A percentile compares a stretch with the other conserved stretches of the same genome.
These are phyloP conservation scores for Aspergillus hancockii DNA, from an alignment of 495 filamentous ascomycete species.

Conservation along the genomic window DNA sequence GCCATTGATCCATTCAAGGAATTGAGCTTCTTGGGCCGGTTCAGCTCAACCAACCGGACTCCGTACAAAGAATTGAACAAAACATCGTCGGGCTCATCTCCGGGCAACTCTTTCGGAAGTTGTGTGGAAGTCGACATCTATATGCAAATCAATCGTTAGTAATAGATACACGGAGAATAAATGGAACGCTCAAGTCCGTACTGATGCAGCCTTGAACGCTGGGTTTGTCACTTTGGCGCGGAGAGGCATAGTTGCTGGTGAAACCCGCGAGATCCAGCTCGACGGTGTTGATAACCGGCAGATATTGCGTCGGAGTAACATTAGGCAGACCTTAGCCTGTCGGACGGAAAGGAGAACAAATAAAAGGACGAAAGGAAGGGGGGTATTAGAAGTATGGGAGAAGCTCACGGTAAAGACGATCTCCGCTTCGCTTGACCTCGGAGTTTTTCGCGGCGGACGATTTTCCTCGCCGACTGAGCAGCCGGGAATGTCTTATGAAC, in stretches of 20 bases:
- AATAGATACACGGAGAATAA: background rate
- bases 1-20: slow-evolving; percentile 92
- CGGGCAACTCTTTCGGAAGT: slow-evolving; percentile 54
- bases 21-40: slow-evolving; percentile 87
- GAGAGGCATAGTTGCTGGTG: slow-evolving; percentile 71
- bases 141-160: slow-evolving; percentile 1
- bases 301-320: slow-evolving; percentile 55
- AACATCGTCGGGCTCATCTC: slow-evolving; percentile 86
- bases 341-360: slow-evolving; percentile 21
- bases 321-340: slow-evolving; percentile 32
- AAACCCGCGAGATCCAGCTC: slow-evolving; percentile 55
- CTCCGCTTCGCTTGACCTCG: slow-evolving; percentile 28
- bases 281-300: slow-evolving; percentile 47
- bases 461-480: slow-evolving; percentile 20
- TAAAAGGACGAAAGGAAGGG: slow-evolving; percentile 13
- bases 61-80: slow-evolving; percentile 86
- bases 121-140: slow-evolving; percentile 60
- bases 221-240: slow-evolving; percentile 77
- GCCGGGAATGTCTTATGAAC: background rate
- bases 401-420: slow-evolving; percentile 22
- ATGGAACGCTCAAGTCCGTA: background rate
- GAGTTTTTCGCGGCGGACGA: slow-evolving; percentile 23
- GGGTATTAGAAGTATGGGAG: slow-evolving; percentile 10
- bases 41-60: slow-evolving; percentile 89
- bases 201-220: slow-evolving; percentile 42